These are phyloP conservation scores for Phaeosphaeria sp. DNA, from an alignment of 2,329 filamentous ascomycete genomes.

Conservation along the genomic window DNA sequence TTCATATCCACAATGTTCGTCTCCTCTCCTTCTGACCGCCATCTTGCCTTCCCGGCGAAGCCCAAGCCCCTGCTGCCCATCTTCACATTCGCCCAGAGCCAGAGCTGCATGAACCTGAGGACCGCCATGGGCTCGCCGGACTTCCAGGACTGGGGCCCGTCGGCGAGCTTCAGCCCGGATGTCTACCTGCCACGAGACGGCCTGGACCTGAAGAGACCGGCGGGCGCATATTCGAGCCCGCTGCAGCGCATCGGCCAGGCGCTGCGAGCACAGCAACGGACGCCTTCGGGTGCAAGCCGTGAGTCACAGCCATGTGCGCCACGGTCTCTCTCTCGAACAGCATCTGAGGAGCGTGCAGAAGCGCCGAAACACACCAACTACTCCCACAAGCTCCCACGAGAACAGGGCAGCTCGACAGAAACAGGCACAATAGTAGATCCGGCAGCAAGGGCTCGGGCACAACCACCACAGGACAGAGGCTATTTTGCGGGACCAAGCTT, in stretches of 20 bases:
- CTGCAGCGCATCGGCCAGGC: constrained; percentile 40
- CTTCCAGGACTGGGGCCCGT: constrained; percentile 14
- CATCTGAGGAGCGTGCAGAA: constrained; percentile 8
- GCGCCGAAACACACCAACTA: constrained; percentile 46
- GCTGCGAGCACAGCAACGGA: constrained; percentile 25
- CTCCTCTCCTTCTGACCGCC: constrained; percentile 38
- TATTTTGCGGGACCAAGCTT: constrained; percentile 38
- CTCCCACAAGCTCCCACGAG: constrained; percentile 29
- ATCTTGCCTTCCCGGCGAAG: constrained; percentile 39
- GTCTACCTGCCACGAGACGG: constrained; percentile 16
- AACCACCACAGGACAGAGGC: constrained; percentile 15
- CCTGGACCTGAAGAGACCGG: constrained; percentile 26
- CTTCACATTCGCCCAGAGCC: constrained; percentile 52
- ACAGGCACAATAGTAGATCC: constrained; percentile 18
- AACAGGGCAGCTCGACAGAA: constrained; percentile 6
- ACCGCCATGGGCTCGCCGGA: constrained; percentile 25
- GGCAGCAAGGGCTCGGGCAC: constrained; percentile 9
- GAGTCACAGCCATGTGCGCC: constrained; percentile 2
- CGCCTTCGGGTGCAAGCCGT: constrained; percentile 1
- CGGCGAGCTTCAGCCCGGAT: constrained; percentile 16
- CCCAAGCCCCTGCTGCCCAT: constrained; percentile 51
- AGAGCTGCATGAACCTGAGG: constrained; percentile 47
- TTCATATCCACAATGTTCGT: constrained; percentile 85
- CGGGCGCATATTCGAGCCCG: constrained; percentile 40
- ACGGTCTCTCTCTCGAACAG: constrained; percentile 7